These are phyloP conservation scores for Psilocybe subaeruginosa DNA, from an alignment of 768 basidiomycete species.

Conservation along the genomic window DNA sequence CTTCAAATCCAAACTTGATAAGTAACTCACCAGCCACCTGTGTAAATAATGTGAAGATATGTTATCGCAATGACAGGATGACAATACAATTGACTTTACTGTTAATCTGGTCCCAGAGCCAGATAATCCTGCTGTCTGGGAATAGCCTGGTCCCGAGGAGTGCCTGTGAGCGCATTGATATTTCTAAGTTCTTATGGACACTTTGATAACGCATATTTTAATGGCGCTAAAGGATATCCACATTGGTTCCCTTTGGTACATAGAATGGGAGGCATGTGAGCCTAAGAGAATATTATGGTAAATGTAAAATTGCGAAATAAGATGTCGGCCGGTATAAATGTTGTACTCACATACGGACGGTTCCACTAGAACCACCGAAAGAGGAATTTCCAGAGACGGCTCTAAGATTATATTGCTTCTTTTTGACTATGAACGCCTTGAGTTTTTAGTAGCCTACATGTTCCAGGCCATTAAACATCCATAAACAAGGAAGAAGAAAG, in stretches of 20 bases:
- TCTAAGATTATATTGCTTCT: too few relatives aligned
- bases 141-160: conserved; percentile 12
- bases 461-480: too few relatives aligned
- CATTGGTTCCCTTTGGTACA: conserved; percentile 32
- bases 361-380: neutral
- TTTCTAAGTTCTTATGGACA: conserved; percentile 27
- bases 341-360: neutral
- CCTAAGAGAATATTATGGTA: neutral
- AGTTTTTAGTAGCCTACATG: too few relatives aligned
- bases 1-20: neutral
- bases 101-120: conserved; percentile 4
- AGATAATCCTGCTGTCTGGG: conserved; percentile 24
- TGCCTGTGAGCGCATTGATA: conserved; percentile 30
- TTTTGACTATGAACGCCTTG: too few relatives aligned
- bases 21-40: neutral
- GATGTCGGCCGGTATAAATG: neutral
- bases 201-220: conserved; percentile 22
- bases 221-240: conserved; percentile 26
- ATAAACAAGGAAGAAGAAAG: neutral
- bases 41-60: neutral
- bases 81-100: conserved; percentile 19
- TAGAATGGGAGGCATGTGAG: conserved; percentile 12
- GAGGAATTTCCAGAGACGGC: too few relatives aligned
- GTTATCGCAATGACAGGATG: too few relatives aligned
- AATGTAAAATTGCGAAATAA: too few relatives aligned